A percentile compares a stretch with the other conserved stretches of the same genome.
These are phyloP conservation scores for Clavispora phyllophila DNA, from an alignment of 805 yeast species.

Conservation along the genomic window DNA sequence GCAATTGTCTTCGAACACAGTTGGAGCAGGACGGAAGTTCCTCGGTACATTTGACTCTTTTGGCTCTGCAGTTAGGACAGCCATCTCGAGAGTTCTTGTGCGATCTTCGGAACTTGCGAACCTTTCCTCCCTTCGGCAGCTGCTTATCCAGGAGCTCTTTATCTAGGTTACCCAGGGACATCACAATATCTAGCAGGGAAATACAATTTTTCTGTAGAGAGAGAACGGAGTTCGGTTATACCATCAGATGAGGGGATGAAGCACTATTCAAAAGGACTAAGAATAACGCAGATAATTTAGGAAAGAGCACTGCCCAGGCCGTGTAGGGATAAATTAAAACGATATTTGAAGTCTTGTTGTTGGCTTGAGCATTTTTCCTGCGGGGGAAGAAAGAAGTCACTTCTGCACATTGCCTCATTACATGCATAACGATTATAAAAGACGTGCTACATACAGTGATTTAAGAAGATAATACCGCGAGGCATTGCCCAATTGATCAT, in stretches of 20 bases:
- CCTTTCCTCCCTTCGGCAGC: not conserved
- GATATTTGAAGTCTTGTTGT: not conserved
- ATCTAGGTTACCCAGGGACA: not conserved
- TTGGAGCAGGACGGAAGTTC: slow-evolving; percentile 38
- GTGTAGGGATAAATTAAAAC: too few species aligned
- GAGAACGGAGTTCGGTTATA: not conserved
- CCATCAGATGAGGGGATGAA: too few species aligned
- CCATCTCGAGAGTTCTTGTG: slow-evolving; percentile 28
- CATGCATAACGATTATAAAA: not conserved
- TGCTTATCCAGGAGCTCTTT: not conserved
- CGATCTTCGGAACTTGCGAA: not conserved
- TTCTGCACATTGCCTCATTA: not conserved
- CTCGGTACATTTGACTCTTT: slow-evolving; percentile 40
- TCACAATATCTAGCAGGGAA: not conserved
- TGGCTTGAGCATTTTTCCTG: not conserved
- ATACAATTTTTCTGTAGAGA: not conserved
- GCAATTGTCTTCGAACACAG: slow-evolving; percentile 31
- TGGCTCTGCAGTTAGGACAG: slow-evolving; percentile 41
- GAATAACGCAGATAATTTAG: too few species aligned
- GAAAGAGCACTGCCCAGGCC: too few species aligned
- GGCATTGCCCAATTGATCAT: not conserved
- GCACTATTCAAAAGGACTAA: too few species aligned
- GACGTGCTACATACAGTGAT: too few species aligned
- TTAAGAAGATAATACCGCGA: not conserved
- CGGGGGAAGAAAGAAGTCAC: not conserved